phyloP scores from a whole-genome alignment of 2,329 filamentous ascomycete species.

The Orbilia quercus region DNA sequence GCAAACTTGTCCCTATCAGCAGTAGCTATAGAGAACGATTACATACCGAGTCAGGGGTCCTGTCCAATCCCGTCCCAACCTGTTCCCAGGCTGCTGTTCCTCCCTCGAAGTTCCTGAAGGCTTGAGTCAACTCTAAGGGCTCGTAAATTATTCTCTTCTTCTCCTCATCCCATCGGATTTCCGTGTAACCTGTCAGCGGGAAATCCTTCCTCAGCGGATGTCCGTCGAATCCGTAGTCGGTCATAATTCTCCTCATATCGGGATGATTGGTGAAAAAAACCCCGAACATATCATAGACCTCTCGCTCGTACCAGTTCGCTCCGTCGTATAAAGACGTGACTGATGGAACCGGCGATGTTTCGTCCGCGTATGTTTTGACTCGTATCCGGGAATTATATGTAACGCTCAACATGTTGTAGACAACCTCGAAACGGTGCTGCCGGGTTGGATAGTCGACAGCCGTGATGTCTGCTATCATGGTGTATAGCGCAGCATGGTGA shows the following conservation, averaged over 20 bases:
- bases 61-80: conserved; percentile 64
- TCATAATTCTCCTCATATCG: conserved; percentile 97
- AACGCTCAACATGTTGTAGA: conserved; percentile 96
- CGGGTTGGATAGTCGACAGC: conserved; percentile 95
- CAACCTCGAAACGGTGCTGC: conserved; percentile 94
- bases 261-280: conserved; percentile 97
- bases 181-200: conserved; percentile 96
- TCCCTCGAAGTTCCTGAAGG: conserved; percentile 97
- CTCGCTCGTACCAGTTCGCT: conserved; percentile 98
- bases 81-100: conserved; percentile 78
- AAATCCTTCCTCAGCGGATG: conserved; percentile 98
- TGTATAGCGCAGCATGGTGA: conserved; percentile 97
- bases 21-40: conserved; percentile 6
- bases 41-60: conserved; percentile 58
- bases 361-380: conserved; percentile 98
- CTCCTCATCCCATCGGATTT: conserved; percentile 98
- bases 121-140: conserved; percentile 95
- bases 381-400: conserved; percentile 96
- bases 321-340: conserved; percentile 88
- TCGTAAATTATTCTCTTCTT: conserved; percentile 99
- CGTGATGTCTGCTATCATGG: conserved; percentile 90
- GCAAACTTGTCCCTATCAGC: background rate
- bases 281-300: conserved; percentile 97
- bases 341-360: conserved; percentile 91
- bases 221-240: conserved; percentile 98